These are phyloP conservation scores for Heritiera fomes DNA, from an alignment of 345 rosid genomes.

Conservation along the genomic window DNA sequence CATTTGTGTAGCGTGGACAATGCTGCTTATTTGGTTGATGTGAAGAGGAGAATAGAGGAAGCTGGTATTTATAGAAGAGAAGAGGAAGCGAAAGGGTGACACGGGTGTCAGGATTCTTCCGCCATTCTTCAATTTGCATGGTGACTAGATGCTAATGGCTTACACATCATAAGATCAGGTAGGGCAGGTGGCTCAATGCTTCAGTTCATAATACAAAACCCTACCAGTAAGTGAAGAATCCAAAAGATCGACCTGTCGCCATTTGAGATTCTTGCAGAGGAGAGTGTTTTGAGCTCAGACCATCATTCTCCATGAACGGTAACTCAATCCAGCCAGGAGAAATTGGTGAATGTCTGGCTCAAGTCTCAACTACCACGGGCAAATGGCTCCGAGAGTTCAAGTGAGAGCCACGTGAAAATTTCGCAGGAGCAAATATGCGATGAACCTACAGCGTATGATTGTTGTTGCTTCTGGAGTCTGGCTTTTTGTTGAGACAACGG, in stretches of 20 bases:
- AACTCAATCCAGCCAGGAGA: no score
- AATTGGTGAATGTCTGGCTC: no score
- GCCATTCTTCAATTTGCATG: slow-evolving; percentile 53
- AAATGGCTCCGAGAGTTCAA: background rate
- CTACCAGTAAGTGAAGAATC: background rate
- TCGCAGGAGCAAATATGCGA: background rate
- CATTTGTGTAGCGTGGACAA: slow-evolving; percentile 7
- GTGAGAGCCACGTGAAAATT: background rate
- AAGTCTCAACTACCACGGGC: no score
- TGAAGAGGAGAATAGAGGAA: background rate
- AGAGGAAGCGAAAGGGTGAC: slow-evolving; percentile 10
- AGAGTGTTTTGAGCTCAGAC: background rate
- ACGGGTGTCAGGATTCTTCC: slow-evolving; percentile 18
- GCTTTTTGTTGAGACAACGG: slow-evolving; percentile 11
- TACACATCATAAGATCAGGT: slow-evolving; percentile 27
- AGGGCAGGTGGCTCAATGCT: slow-evolving; percentile 15
- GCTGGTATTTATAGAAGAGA: slow-evolving; percentile 29
- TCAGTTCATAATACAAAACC: slow-evolving; percentile 3
- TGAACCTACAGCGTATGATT: background rate
- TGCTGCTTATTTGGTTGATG: background rate
- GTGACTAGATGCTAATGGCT: background rate
- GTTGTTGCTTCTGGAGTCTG: background rate
- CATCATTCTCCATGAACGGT: background rate
- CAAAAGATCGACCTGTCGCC: background rate
- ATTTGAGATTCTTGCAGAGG: background rate